Conservation (phyloP, 345 rosid genomes). For the Eutrema yunnanense region DNA sequence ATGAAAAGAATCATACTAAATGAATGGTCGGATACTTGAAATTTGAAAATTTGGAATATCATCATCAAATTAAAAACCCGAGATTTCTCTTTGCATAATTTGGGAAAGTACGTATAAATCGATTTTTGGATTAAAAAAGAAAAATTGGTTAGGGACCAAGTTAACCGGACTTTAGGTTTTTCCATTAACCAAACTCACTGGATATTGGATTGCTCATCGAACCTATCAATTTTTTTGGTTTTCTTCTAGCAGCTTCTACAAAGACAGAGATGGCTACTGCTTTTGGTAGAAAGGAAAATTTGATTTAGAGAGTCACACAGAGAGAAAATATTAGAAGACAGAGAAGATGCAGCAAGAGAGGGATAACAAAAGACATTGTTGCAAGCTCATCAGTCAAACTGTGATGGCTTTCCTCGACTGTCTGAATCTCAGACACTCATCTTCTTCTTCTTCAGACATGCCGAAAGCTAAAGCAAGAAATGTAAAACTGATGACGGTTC, state of each 20-base stretch:
- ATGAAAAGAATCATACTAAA: neutral
- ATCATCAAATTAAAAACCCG: no score
- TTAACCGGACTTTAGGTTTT: neutral
- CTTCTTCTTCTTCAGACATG: conserved; percentile 21
- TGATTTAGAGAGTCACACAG: neutral
- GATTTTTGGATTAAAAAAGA: neutral
- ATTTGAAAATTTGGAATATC: neutral
- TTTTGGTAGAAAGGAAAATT: neutral
- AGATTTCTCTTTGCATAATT: neutral
- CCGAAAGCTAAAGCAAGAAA: conserved; percentile 8
- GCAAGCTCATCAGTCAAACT: conserved; percentile 7
- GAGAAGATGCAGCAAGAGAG: conserved; percentile 13
- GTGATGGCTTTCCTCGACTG: conserved; percentile 6
- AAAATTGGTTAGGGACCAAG: neutral
- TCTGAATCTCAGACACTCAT: conserved; percentile 10
- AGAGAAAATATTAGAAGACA: neutral
- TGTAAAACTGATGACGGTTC: neutral
- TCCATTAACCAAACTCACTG: neutral
- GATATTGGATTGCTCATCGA: neutral
- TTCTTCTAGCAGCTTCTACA: conserved; percentile 1
- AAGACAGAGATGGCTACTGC: conserved; percentile 9
- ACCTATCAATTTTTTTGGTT: neutral
- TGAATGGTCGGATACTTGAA: neutral
- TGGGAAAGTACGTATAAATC: neutral
- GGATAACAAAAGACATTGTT: neutral